A percentile compares a stretch with the other conserved stretches of the same genome.
phyloP scores from a whole-genome alignment of 257 asterid genomes.

The Paulownia fortunei region DNA sequence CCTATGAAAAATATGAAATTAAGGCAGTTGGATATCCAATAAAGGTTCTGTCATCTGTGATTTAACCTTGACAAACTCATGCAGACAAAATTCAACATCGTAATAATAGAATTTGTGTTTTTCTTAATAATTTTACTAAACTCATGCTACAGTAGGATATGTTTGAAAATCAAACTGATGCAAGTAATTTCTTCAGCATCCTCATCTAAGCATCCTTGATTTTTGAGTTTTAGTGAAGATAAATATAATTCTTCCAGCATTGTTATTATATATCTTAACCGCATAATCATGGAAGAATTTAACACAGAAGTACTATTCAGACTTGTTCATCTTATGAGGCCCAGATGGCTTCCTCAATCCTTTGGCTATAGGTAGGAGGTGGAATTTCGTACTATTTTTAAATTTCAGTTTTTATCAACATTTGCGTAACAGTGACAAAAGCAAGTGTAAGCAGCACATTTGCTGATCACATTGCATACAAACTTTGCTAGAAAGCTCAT shows the following conservation, averaged over 20 bases:
- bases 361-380: too few species aligned
- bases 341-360: too few species aligned
- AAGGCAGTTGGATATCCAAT: neutral
- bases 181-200: too few species aligned
- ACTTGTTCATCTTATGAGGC: neutral
- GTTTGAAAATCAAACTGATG: too few species aligned
- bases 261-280: too few species aligned
- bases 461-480: neutral
- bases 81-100: neutral
- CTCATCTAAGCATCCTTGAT: too few species aligned
- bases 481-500: neutral
- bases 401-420: neutral
- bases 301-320: neutral
- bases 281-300: neutral
- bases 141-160: neutral
- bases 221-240: too few species aligned
- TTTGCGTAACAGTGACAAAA: neutral
- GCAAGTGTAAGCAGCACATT: conserved; percentile 1
- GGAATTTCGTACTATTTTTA: neutral
- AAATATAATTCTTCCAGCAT: too few species aligned
- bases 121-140: neutral
- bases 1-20: neutral
- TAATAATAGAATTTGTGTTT: neutral
- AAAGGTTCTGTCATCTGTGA: neutral
- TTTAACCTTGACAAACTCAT: neutral